Evolutionary conservation across 192 early-diverging fungal species (phyloP), one percentile per base, ranked within the genome.

Genomic region (Jimgerdemannia lactiflua): DNA sequence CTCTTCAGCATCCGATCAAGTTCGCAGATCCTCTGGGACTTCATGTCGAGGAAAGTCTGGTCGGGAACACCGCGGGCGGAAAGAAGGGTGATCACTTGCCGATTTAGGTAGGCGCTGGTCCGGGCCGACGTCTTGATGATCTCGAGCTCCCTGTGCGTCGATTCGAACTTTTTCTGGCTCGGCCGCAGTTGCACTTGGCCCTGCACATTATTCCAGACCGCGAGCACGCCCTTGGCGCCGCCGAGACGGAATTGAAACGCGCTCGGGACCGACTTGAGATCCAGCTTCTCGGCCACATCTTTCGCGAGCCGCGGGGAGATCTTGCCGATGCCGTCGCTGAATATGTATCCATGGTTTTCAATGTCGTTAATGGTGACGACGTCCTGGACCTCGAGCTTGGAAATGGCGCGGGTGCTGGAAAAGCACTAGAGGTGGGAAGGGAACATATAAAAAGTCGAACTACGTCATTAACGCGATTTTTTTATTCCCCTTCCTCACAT

Each of bases 241-340:
- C 87, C 89, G 1, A 93, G 74, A 19, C 94, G 86, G 65, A 94
- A 91, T 77, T 95, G 94, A 20, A 92, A 87, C 3, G 94, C 94
- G 18, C 81, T 80, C 0, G 92, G 92, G 0, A 76, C 66, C 0
- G 29, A 29, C 29, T 29, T 29, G 29, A 29, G 29, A 0, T 29
- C 0, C 29, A 29, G 29, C 29, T 29, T 29, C 29, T 29, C 70
- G 0, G 82, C 81, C 40, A 90, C 79, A 17, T 79, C 73, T 10
- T 74, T 41, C 7, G 90, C 85, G 42, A 95, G 71, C 2, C 43
- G 65, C 3, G 68, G 70, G 0, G 90, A 90, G 44, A 95, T 86
- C 6, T 83, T 82, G 40, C 94, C 94, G 10, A 91, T 85, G 4
- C 94, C 94, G 78, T 95, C 94, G 39, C 90, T 91, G 72, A 95